Conservation (phyloP, 371 early-diverging fungal species). For the Mucor lusitanicus region DNA sequence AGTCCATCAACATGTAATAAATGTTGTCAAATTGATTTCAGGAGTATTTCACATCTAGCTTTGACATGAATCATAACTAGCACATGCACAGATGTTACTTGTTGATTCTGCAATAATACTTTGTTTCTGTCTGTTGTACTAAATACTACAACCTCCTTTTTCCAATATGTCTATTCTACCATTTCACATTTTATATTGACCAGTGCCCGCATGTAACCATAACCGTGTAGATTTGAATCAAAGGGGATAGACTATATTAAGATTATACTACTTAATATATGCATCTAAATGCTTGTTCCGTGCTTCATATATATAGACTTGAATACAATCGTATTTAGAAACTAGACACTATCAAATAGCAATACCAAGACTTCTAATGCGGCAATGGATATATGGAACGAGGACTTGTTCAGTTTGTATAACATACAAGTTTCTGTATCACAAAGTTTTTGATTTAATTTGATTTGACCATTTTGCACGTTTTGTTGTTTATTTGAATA, state of each 20-base stretch:
- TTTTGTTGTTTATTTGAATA: neutral
- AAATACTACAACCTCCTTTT: neutral
- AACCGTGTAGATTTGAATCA: neutral
- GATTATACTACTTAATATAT: neutral
- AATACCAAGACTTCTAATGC: neutral
- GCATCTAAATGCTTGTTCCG: neutral
- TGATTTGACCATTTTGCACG: neutral
- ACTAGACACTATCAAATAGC: neutral
- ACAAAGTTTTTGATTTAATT: neutral
- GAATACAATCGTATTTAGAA: neutral
- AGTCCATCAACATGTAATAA: neutral
- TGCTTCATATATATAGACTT: neutral
- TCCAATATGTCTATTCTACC: neutral
- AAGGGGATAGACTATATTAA: neutral
- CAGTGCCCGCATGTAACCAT: neutral
- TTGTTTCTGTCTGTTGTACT: neutral
- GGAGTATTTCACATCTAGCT: neutral
- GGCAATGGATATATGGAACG: neutral
- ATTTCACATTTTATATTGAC: neutral
- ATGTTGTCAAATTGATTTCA: conserved; percentile 1
- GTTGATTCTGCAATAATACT: neutral
- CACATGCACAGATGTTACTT: neutral
- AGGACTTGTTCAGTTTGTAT: neutral
- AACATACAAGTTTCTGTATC: neutral
- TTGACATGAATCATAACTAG: neutral